phyloP scores from a whole-genome alignment of 2,329 filamentous ascomycete species.

The Alternaria arborescens region DNA sequence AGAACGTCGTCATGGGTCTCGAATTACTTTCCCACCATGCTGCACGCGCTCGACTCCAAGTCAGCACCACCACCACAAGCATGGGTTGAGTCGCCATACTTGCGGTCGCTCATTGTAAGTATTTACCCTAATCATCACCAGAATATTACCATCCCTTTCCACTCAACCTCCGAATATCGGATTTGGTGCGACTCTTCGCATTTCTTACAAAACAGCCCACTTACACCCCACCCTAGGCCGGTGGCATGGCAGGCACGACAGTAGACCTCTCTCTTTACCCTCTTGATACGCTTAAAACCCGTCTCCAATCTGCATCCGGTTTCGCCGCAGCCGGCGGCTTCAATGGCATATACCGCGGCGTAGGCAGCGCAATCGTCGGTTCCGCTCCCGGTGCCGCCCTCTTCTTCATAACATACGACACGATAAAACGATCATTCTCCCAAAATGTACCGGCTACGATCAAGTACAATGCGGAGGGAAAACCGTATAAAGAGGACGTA shows the following conservation, averaged over 20 bases:
- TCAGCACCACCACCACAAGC: conserved; percentile 24
- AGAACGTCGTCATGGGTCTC: conserved; percentile 11
- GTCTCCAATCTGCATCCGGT: conserved; percentile 81
- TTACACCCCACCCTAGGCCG: conserved; percentile 65
- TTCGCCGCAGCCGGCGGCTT: conserved; percentile 88
- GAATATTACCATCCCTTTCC: not conserved
- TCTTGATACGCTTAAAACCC: conserved; percentile 98
- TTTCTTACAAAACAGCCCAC: not conserved
- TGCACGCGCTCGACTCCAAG: conserved; percentile 40
- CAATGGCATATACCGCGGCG: conserved; percentile 88
- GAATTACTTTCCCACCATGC: conserved; percentile 33
- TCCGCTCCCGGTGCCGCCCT: conserved; percentile 93
- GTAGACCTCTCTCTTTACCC: conserved; percentile 97
- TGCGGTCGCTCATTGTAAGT: conserved; percentile 58
- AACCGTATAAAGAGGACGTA: conserved; percentile 34
- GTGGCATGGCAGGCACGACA: conserved; percentile 90
- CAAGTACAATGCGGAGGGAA: conserved; percentile 36
- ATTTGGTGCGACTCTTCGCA: not conserved
- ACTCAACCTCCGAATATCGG: not conserved
- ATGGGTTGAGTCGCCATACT: conserved; percentile 58
- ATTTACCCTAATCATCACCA: not conserved
- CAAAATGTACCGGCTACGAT: conserved; percentile 15
- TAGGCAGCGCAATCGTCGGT: conserved; percentile 88
- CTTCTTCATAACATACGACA: conserved; percentile 96
- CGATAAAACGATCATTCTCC: conserved; percentile 60